Evolutionary conservation across 2,329 filamentous ascomycete species (phyloP).

Genomic region (Blastomyces gilchristii): DNA sequence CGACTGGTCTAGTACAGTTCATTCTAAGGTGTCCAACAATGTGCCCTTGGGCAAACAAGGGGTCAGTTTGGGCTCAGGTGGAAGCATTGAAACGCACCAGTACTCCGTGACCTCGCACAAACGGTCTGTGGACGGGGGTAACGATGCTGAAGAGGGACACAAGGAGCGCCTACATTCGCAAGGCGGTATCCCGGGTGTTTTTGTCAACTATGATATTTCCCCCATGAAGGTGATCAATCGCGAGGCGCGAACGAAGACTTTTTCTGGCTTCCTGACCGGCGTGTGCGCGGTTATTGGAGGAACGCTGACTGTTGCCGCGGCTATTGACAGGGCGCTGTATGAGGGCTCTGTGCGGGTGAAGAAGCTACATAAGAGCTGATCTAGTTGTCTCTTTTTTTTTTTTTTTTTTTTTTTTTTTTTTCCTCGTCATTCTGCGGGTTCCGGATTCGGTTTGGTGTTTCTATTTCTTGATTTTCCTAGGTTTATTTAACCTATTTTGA

Average conservation of each 20-base stretch:
- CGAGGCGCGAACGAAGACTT: slow-evolving; percentile 78
- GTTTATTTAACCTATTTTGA: no score
- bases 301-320: slow-evolving; percentile 89
- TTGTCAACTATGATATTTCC: slow-evolving; percentile 98
- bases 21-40: slow-evolving; percentile 40
- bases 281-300: slow-evolving; percentile 91
- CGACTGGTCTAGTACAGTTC: slow-evolving; percentile 34
- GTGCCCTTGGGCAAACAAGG: slow-evolving; percentile 60
- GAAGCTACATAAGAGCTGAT: slow-evolving; percentile 63
- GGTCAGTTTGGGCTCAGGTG: slow-evolving; percentile 53
- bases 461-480: no score
- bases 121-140: slow-evolving; percentile 72
- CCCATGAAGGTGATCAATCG: slow-evolving; percentile 99
- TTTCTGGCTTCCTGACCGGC: slow-evolving; percentile 84
- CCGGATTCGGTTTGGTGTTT: no score
- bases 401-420: neutral
- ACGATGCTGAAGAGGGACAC: slow-evolving; percentile 77
- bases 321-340: slow-evolving; percentile 81
- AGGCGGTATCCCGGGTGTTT: slow-evolving; percentile 91
- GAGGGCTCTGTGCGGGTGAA: slow-evolving; percentile 76
- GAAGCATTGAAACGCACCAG: slow-evolving; percentile 93
- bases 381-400: neutral
- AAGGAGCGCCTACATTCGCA: slow-evolving; percentile 81
- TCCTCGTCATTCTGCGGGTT: no score
- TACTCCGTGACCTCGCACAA: slow-evolving; percentile 97